Conservation (phyloP, 495 filamentous ascomycete genomes). For the Annulohypoxylon moriforme region DNA sequence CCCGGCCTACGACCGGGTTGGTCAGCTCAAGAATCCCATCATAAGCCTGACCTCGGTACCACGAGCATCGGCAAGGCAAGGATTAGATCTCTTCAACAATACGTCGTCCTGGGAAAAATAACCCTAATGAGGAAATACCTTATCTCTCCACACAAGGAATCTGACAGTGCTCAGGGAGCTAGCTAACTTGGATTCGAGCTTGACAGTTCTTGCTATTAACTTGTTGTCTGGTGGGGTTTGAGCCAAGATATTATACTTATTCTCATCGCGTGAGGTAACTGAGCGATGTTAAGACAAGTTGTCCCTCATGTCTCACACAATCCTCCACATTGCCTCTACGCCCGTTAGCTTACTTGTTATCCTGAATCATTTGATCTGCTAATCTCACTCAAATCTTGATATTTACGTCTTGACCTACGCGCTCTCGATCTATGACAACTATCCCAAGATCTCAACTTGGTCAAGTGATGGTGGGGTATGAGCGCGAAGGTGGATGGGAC, state of each 20-base stretch:
- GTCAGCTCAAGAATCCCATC: conserved; percentile 35
- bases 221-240: conserved; percentile 16
- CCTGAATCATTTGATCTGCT: conserved; percentile 37
- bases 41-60: conserved; percentile 35
- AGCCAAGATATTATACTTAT: conserved; percentile 23
- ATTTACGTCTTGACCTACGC: conserved; percentile 16
- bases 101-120: conserved; percentile 13
- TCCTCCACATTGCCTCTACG: conserved; percentile 32
- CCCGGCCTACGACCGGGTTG: conserved; percentile 20
- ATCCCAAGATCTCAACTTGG: conserved; percentile 42
- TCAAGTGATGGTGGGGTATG: conserved; percentile 51
- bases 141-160: conserved; percentile 38
- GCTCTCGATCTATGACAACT: conserved; percentile 35
- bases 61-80: conserved; percentile 13
- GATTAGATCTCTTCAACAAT: conserved; percentile 24
- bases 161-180: conserved; percentile 8
- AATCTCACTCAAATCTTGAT: conserved; percentile 15
- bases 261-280: conserved; percentile 4
- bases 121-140: conserved; percentile 35
- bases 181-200: conserved; percentile 15
- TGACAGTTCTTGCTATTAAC: conserved; percentile 4
- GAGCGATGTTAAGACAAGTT: conserved; percentile 22
- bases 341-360: conserved; percentile 18
- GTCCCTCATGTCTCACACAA: conserved; percentile 35
- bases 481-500: conserved; percentile 39